phyloP scores from a whole-genome alignment of 2,329 filamentous ascomycete genomes.

The Pseudogymnoascus sp. region DNA sequence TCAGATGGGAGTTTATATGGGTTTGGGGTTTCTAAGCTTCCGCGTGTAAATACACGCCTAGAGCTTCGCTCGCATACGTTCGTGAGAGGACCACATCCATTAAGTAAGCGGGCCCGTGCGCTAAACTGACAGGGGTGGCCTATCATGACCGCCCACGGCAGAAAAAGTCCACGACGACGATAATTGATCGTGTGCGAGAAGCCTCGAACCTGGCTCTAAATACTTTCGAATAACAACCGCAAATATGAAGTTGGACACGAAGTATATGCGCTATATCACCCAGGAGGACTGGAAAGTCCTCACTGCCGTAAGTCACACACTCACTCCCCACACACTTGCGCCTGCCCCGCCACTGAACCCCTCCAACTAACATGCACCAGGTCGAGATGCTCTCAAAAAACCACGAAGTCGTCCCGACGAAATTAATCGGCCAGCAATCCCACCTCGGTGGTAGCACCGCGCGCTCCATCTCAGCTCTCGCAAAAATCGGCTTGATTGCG shows the following conservation, averaged over 20 bases:
- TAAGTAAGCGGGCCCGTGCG: constrained; percentile 10
- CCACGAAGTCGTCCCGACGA: constrained; percentile 91
- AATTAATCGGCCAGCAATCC: constrained; percentile 76
- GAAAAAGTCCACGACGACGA: constrained; percentile 16
- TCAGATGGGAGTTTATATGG: constrained; percentile 7
- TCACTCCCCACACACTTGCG: not conserved
- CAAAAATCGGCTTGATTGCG: constrained; percentile 85
- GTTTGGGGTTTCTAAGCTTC: constrained; percentile 10
- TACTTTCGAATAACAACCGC: constrained; percentile 9
- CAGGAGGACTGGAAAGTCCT: constrained; percentile 93
- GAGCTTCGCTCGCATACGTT: constrained; percentile 8
- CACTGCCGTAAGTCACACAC: constrained; percentile 59
- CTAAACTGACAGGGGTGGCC: constrained; percentile 7
- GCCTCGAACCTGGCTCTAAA: not conserved
- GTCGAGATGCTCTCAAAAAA: constrained; percentile 92
- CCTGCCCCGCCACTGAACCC: constrained; percentile 20
- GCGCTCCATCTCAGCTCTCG: constrained; percentile 79
- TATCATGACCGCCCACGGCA: constrained; percentile 13
- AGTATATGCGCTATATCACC: constrained; percentile 84
- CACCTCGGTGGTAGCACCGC: constrained; percentile 75
- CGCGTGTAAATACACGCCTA: constrained; percentile 10
- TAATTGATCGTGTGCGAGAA: constrained; percentile 8
- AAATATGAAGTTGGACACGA: constrained; percentile 89
- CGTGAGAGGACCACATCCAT: constrained; percentile 4
- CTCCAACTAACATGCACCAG: constrained; percentile 43